Evolutionary conservation across 371 early-diverging fungal species (phyloP).

Genomic region (Basidiobolus heterosporus): DNA sequence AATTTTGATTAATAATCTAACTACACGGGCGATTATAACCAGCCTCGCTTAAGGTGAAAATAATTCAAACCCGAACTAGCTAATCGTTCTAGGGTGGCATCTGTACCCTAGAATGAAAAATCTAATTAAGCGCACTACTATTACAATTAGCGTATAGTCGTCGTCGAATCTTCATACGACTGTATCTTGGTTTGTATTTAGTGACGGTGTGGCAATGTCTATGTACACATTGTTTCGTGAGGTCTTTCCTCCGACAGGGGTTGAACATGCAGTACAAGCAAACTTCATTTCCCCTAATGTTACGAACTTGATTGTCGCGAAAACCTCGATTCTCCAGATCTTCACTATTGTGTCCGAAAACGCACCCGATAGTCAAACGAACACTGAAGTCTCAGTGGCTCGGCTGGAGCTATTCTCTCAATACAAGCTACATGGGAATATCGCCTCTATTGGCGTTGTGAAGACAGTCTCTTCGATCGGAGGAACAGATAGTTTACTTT

Average conservation of each 20-base stretch:
- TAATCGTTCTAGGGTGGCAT: no score
- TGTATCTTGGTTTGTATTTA: no score
- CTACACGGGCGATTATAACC: no score
- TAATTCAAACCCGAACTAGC: no score
- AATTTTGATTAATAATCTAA: no score
- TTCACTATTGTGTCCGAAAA: conserved; percentile 55
- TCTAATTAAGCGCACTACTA: no score
- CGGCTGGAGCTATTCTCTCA: conserved; percentile 56
- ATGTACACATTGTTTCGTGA: conserved; percentile 62
- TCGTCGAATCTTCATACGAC: no score
- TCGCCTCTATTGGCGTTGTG: conserved; percentile 63
- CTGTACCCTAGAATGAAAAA: no score
- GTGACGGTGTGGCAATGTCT: neutral
- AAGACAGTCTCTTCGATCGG: conserved; percentile 46
- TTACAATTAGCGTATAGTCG: no score
- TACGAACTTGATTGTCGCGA: conserved; percentile 60
- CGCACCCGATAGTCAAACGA: conserved; percentile 12
- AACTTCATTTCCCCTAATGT: conserved; percentile 53
- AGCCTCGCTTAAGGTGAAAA: no score
- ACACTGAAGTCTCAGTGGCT: conserved; percentile 12
- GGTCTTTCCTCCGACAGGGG: conserved; percentile 58
- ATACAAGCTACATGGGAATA: conserved; percentile 60
- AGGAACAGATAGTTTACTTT: conserved; percentile 63
- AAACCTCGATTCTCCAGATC: conserved; percentile 58
- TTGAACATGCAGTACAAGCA: conserved; percentile 55